Conservation (phyloP, 2,329 filamentous ascomycete genomes). For the Taxawa tesnikishii region DNA sequence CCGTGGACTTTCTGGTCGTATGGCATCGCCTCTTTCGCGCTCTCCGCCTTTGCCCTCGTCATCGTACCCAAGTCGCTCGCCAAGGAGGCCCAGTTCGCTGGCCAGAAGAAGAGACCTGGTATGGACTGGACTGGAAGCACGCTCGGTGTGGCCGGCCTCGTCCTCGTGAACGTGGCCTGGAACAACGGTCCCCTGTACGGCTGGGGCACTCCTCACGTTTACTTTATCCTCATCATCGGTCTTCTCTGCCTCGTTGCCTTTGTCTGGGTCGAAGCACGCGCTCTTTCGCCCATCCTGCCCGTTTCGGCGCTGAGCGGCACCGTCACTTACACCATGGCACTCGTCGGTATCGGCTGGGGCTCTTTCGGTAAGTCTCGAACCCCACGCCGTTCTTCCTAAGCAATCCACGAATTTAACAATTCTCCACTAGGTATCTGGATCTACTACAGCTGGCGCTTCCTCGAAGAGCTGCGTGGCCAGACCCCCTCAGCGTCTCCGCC, state of each 20-base stretch:
- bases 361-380: no score
- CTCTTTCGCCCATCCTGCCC: constrained; percentile 17
- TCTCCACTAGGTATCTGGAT: no score
- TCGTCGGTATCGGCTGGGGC: constrained; percentile 64
- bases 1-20: constrained; percentile 31
- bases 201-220: constrained; percentile 46
- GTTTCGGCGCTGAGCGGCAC: constrained; percentile 17
- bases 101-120: constrained; percentile 11
- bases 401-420: no score
- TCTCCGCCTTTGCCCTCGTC: constrained; percentile 24
- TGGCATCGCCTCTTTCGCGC: constrained; percentile 23
- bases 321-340: constrained; percentile 16
- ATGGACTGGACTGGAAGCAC: constrained; percentile 34
- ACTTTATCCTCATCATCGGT: constrained; percentile 45
- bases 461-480: constrained; percentile 18
- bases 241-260: constrained; percentile 42
- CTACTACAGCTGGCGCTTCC: constrained; percentile 23
- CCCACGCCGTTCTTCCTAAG: no score
- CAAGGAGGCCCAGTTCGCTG: constrained; percentile 11
- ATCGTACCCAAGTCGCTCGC: constrained; percentile 24
- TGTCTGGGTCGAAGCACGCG: constrained; percentile 26
- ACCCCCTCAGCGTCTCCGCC: constrained; percentile 20
- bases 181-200: constrained; percentile 50
- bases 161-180: constrained; percentile 56
- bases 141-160: constrained; percentile 41